Base-by-base conservation (phyloP, 257 asterid species). In the Solanum chiquidenum region DNA sequence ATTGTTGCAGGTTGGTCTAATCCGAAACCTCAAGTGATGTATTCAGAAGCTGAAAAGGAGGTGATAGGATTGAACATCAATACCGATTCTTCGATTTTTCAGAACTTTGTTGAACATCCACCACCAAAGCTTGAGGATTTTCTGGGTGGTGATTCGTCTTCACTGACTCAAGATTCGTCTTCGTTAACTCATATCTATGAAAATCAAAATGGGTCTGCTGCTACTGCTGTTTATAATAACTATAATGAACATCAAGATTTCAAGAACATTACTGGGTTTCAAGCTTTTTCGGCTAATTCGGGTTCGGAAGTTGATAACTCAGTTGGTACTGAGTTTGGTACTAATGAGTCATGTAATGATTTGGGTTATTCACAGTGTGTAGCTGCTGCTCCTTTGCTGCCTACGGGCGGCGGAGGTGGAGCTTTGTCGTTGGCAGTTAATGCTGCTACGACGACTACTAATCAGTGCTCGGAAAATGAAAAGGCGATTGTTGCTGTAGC, bases 111-210 rank as follows among this genome's bases (percentile, higher is more conserved):
- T 91, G 96, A 93, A 64, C 92, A 90, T 21, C 83, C 89, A 20
- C 90, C 96, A 83, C 98, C 99, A 14, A 96, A 96, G 90, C 95
- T 96, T 29, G 99, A 96, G 73, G 98, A 97, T 42, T 97, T 97
- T 60, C 90, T 97, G 75, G 99, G 96, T 88, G 98, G 97, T 18
- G 98, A 94, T 89, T 92, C 98, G 5, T 85, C 96, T 52, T 79
- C 84, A 4, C 93, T 92, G 91, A 92, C 94, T 8, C 96, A 91
- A 27, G 87, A 85, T 21, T 85, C 87, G n/a, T 66, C 82, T 12
- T 66, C 97, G 79, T 34, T 94, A 88, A 94, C 98, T 83, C 97
- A 79, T 3, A 27, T 79, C 25, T 79, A 44, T 7, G 60, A 75
- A 80, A 94, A 94, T 88, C 95, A 90, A 7, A 86, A 25, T 77